Base-by-base conservation (phyloP, 1,139 yeast genomes). In the Scheffersomyces illinoinensis region DNA sequence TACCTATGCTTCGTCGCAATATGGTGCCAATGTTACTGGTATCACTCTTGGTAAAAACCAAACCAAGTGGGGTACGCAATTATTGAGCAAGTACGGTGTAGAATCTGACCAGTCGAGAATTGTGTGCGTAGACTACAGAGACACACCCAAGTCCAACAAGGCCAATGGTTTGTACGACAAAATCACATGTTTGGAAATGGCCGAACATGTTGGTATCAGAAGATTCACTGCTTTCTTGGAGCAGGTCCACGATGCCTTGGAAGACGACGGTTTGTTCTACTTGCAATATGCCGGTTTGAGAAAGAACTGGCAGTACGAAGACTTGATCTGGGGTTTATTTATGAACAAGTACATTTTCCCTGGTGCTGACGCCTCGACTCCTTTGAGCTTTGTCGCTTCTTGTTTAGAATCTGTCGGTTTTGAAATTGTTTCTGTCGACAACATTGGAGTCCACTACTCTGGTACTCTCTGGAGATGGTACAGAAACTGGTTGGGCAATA, bases 301-400 rank as follows among this genome's bases (percentile, higher is more conserved):
- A 81, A 93, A 92, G 81, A 82, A 85, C 62, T 92, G 97, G 98
- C 97, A 92, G 80, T 92, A 91, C 75, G 97, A 92, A 80, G 98
- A 92, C 75, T 84, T 92, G 71, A 82, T 87, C 76, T 92, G 97
- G 98, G 97, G 98, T 66, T 82, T 93, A 73, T 93, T 92, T 76
- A 93, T 92, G 97, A 92, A 93, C 86, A 92, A 91, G 82, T 92
- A 91, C 79, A 88, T 92, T 72, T 92, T 92, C 92, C 97, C 98
- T 54, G 98, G 97, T 78, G 97, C 97, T 57, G 98, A 92, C 78
- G 97, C 97, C 55, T 91, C 97, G 8, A 93, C 98, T 58, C 97
- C 98, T 55, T 85, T 93, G 69, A 91, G 92, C 59, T 93, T 90
- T 73, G 95, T 91, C 65, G 82, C 89, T 62, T 85, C 89, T 63